Conservation (phyloP, 345 rosid genomes). For the Melaleuca quinquenervia region DNA sequence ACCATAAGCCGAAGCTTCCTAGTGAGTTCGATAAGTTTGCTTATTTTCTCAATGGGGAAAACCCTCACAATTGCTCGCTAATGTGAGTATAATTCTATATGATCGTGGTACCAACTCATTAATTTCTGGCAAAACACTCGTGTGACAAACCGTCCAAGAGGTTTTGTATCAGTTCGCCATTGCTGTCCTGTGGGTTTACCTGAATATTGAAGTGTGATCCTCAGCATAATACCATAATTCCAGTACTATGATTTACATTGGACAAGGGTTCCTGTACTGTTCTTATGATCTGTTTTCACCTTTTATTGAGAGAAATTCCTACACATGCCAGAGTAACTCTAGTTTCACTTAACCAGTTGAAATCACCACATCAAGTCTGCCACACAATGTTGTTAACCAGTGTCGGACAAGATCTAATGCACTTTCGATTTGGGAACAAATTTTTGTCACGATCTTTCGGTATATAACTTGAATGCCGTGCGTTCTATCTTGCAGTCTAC, state of each 20-base stretch:
- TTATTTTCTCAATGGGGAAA: accelerated
- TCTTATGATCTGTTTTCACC: not conserved
- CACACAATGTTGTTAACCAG: not conserved
- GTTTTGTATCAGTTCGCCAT: too few relatives aligned
- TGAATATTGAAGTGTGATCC: too few relatives aligned
- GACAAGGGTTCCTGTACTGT: not conserved
- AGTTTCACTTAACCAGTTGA: not conserved
- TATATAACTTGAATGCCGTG: not conserved
- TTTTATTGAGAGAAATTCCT: not conserved
- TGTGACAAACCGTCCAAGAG: too few relatives aligned
- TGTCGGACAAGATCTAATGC: not conserved
- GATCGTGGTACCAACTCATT: not conserved
- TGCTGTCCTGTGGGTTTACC: too few relatives aligned
- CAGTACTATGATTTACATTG: not conserved
- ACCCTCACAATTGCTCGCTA: not conserved
- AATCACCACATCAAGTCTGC: not conserved
- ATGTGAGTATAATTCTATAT: not conserved
- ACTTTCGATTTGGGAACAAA: too few relatives aligned
- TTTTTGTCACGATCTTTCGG: too few relatives aligned
- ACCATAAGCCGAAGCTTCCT: not conserved
- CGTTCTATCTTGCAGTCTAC: not conserved
- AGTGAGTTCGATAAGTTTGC: not conserved
- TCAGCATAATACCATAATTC: too few relatives aligned
- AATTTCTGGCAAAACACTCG: not conserved
- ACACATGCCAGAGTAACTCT: not conserved